Base-by-base conservation (phyloP, 139 green algal species). In the Haematococcus lacustris region DNA sequence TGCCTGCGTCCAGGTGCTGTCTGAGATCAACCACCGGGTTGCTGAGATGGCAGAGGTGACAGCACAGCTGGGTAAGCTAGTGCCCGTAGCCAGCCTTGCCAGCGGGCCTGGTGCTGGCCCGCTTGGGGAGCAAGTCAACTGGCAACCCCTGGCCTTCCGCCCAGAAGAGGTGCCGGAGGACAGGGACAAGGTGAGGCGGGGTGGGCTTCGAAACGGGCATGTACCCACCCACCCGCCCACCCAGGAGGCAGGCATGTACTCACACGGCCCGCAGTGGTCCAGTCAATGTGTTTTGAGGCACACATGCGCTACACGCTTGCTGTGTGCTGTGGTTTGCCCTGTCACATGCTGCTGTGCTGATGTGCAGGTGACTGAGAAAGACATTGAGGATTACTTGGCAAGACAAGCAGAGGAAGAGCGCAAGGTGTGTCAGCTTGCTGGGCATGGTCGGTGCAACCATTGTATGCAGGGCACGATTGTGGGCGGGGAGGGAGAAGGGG, bases 81-180 rank as follows among this genome's bases (percentile, higher is more conserved):
- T 65, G 7, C 37, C 59, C 38, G 23, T 61, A 3, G 63, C 41
- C 30, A 47, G 43, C 53, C 21, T 30, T 17, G 43, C 43, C 35
- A 59, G 64, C 17, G 66, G 23, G 25, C 40, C 26, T n/a, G n/a
- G n/a, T n/a, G n/a, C n/a, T n/a, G n/a, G n/a, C n/a, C n/a, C n/a
- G n/a, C n/a, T n/a, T n/a, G n/a, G n/a, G n/a, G n/a, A n/a, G n/a
- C n/a, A n/a, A n/a, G n/a, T n/a, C n/a, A n/a, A n/a, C n/a, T n/a
- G n/a, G 67, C 47, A 33, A 4, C 67, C 26, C 3, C 33, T 53
- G 51, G 25, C 3, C 1, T 67, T 83, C 68, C 62, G 43, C 34
- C 74, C 73, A 1, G 82, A 88, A 1, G 82, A 88, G 74, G 62
- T 78, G 53, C 78, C 82, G 26, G 82, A 88, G 69, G 73, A 77